These are phyloP conservation scores for Ceriops zippeliana DNA, from an alignment of 345 rosid genomes.

Conservation along the genomic window DNA sequence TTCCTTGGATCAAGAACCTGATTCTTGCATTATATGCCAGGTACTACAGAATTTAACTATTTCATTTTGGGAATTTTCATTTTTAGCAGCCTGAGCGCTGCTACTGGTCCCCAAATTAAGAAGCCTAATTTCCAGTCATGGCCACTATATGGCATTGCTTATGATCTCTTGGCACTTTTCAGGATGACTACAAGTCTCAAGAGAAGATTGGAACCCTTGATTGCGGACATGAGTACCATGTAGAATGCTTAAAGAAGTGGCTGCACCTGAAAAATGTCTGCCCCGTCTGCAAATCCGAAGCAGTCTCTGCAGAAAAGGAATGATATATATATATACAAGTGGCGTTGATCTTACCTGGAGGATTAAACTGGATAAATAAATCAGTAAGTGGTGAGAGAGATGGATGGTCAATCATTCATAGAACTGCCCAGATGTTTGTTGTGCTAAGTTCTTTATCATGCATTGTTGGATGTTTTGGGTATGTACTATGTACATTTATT, in stretches of 20 bases:
- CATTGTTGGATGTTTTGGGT: slow-evolving; percentile 29
- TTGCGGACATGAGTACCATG: slow-evolving; percentile 80
- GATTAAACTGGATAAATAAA: slow-evolving; percentile 12
- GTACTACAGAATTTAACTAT: slow-evolving; percentile 29
- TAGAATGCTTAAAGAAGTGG: slow-evolving; percentile 84
- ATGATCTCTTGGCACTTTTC: slow-evolving; percentile 9
- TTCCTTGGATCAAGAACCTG: slow-evolving; percentile 49
- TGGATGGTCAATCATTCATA: slow-evolving; percentile 5
- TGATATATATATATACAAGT: slow-evolving; percentile 5
- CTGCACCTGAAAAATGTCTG: slow-evolving; percentile 73
- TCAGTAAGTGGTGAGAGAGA: slow-evolving; percentile 16
- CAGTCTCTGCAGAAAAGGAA: slow-evolving; percentile 28
- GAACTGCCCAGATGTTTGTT: slow-evolving; percentile 1
- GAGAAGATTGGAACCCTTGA: slow-evolving; percentile 60
- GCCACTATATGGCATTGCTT: too few relatives aligned
- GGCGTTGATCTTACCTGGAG: neutral
- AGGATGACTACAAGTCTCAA: slow-evolving; percentile 60
- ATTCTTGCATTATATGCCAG: slow-evolving; percentile 89
- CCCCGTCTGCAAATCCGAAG: slow-evolving; percentile 91
- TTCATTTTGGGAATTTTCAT: neutral
- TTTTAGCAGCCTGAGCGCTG: neutral
- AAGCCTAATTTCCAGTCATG: too few relatives aligned
- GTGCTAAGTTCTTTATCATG: slow-evolving; percentile 30
- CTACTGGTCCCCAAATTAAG: too few relatives aligned
- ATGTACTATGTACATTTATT: slow-evolving; percentile 45